These are phyloP conservation scores for Daedaleopsis sinensis DNA, from an alignment of 768 basidiomycete species.

Conservation along the genomic window DNA sequence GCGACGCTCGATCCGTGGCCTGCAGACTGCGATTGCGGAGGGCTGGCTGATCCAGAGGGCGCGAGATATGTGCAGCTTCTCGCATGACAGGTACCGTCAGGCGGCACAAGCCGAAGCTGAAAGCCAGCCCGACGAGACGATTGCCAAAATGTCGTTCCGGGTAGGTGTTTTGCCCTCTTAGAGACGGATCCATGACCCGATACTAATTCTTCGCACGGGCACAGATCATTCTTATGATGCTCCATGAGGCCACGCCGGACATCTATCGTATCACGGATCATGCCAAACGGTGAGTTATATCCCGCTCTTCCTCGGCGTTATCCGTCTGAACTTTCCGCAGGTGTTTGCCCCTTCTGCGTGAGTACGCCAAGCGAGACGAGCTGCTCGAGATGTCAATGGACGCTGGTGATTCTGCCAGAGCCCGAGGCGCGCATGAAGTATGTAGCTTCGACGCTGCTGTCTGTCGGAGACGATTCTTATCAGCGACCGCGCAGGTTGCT, in stretches of 20 bases:
- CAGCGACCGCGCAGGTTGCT: conserved; percentile 47
- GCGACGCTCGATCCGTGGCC: conserved; percentile 65
- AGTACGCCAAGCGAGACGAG: conserved; percentile 63
- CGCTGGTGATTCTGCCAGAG: conserved; percentile 72
- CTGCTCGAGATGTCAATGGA: conserved; percentile 62
- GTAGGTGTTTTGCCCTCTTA: conserved; percentile 36
- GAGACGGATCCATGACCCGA: background rate
- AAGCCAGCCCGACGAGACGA: conserved; percentile 47
- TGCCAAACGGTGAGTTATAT: conserved; percentile 52
- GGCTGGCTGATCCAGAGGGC: conserved; percentile 77
- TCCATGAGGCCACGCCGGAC: conserved; percentile 62
- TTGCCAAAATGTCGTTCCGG: conserved; percentile 72
- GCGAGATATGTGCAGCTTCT: conserved; percentile 75
- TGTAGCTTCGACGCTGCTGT: background rate
- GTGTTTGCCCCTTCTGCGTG: conserved; percentile 62
- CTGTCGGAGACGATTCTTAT: background rate
- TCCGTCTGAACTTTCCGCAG: conserved; percentile 33
- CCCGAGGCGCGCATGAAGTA: conserved; percentile 77
- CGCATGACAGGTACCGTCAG: conserved; percentile 76
- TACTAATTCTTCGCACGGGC: background rate
- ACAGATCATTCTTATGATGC: conserved; percentile 73
- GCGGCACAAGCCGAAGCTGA: conserved; percentile 66
- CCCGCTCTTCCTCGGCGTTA: background rate
- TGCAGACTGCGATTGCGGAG: conserved; percentile 67
- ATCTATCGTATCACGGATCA: conserved; percentile 73